Conservation (phyloP, 2,329 filamentous ascomycete genomes). For the Trichoderma afroharzianum region DNA sequence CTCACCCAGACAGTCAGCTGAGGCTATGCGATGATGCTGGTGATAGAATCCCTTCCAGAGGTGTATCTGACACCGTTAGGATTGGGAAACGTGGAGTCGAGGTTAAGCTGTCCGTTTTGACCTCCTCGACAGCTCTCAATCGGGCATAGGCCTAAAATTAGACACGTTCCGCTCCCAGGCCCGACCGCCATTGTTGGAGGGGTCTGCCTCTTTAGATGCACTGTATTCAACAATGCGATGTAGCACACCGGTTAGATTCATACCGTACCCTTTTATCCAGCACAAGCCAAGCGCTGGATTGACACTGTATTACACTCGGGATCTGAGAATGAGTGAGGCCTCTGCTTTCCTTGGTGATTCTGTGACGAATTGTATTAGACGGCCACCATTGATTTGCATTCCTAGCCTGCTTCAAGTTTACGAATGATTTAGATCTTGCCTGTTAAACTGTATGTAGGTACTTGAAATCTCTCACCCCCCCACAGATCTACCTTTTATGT, state of each 20-base stretch:
- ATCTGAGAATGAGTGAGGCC: not conserved
- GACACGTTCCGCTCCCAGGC: not conserved
- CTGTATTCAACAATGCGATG: constrained; percentile 13
- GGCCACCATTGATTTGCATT: not conserved
- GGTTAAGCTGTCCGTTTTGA: constrained; percentile 29
- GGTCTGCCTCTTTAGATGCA: constrained; percentile 17
- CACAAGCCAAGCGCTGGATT: not conserved
- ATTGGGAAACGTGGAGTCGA: constrained; percentile 16
- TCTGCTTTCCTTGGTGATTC: not conserved
- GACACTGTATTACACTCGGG: not conserved
- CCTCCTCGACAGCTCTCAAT: constrained; percentile 24
- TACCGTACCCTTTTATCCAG: not conserved
- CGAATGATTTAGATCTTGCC: not conserved
- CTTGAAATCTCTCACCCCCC: too few species aligned
- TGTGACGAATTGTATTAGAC: not conserved
- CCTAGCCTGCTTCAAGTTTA: too few species aligned
- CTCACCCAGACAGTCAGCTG: not conserved
- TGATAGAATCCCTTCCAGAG: constrained; percentile 15
- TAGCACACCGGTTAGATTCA: not conserved
- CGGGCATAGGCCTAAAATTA: constrained; percentile 21
- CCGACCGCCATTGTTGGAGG: constrained; percentile 15
- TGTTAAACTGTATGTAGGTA: not conserved
- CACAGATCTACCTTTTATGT: not conserved
- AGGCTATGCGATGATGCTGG: not conserved
- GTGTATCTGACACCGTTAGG: not conserved